Percentiles rank a stretch among this genome's conserved stretches.
These are phyloP conservation scores for Stentor coeruleus DNA, from an alignment of 73 alveolate species.

Conservation along the genomic window DNA sequence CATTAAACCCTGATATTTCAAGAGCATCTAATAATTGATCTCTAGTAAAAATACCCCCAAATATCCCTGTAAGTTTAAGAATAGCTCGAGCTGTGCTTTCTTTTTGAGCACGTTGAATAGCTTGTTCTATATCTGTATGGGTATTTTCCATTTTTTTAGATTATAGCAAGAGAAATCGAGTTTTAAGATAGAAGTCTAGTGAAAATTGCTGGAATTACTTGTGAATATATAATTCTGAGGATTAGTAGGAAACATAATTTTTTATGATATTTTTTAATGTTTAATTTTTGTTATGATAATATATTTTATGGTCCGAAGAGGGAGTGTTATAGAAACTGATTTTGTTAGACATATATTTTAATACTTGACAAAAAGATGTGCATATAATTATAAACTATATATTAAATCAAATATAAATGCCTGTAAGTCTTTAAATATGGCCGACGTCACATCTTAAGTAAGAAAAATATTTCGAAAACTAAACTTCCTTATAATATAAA, in stretches of 20 bases:
- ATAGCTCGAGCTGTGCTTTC: neutral
- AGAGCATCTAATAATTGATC: neutral
- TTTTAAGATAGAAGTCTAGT: neutral
- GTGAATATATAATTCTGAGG: neutral
- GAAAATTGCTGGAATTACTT: neutral
- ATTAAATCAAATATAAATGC: too few relatives aligned
- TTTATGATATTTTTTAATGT: too few relatives aligned
- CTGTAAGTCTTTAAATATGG: too few relatives aligned
- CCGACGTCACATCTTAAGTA: too few relatives aligned
- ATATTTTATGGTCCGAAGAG: too few relatives aligned
- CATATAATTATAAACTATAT: too few relatives aligned
- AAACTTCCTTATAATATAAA: too few relatives aligned
- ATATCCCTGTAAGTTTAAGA: neutral
- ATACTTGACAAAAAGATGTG: too few relatives aligned
- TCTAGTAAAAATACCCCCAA: slow-evolving; percentile 9
- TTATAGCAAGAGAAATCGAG: neutral
- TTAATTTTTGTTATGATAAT: too few relatives aligned
- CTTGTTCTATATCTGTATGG: neutral
- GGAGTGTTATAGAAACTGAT: too few relatives aligned
- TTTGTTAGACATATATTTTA: too few relatives aligned
- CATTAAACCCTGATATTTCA: neutral
- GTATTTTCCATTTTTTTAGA: neutral
- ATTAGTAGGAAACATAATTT: neutral
- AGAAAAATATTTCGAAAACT: too few relatives aligned
- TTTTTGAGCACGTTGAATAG: neutral